Percentiles rank a stretch among this genome's conserved stretches.
Conservation (phyloP, 106 monocot genomes). For the Acorus gramineus region DNA sequence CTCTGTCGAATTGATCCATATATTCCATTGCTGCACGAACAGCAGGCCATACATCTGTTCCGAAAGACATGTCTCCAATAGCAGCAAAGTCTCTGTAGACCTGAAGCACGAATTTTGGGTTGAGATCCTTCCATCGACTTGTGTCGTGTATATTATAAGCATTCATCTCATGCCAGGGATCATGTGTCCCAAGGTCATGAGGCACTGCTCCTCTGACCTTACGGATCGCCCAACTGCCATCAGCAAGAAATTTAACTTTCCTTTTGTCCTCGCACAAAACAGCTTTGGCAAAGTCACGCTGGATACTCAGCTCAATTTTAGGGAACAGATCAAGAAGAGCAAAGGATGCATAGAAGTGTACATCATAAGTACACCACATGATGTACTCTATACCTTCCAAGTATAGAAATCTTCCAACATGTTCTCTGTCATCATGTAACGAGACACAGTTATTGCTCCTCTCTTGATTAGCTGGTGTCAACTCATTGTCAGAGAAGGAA, state of each 20-base stretch:
- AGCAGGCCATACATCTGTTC: slow-evolving; percentile 80
- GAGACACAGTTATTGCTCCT: background rate
- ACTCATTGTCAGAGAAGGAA: slow-evolving; percentile 8
- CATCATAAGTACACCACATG: slow-evolving; percentile 99
- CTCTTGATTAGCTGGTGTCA: background rate
- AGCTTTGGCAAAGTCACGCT: slow-evolving; percentile 82
- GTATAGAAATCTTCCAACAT: slow-evolving; percentile 86
- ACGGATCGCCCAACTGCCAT: slow-evolving; percentile 74
- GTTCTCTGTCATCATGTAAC: slow-evolving; percentile 22
- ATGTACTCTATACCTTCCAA: slow-evolving; percentile 95
- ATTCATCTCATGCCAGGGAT: slow-evolving; percentile 99
- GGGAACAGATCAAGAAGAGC: slow-evolving; percentile 93
- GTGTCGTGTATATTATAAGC: slow-evolving; percentile 97
- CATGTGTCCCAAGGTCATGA: slow-evolving; percentile 95
- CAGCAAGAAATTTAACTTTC: slow-evolving; percentile 80
- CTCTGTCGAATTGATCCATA: slow-evolving; percentile 97
- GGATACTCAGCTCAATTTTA: slow-evolving; percentile 83
- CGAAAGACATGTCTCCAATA: slow-evolving; percentile 81
- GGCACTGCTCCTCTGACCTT: slow-evolving; percentile 92
- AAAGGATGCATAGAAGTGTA: slow-evolving; percentile 98
- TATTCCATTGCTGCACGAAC: slow-evolving; percentile 89
- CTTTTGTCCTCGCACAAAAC: slow-evolving; percentile 73
- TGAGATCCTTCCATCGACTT: slow-evolving; percentile 97
- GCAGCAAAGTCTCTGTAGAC: slow-evolving; percentile 96
- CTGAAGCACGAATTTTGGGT: slow-evolving; percentile 97